Evolutionary conservation across 495 filamentous ascomycete genomes (phyloP).

Genomic region (Aspergillus indologenus): DNA sequence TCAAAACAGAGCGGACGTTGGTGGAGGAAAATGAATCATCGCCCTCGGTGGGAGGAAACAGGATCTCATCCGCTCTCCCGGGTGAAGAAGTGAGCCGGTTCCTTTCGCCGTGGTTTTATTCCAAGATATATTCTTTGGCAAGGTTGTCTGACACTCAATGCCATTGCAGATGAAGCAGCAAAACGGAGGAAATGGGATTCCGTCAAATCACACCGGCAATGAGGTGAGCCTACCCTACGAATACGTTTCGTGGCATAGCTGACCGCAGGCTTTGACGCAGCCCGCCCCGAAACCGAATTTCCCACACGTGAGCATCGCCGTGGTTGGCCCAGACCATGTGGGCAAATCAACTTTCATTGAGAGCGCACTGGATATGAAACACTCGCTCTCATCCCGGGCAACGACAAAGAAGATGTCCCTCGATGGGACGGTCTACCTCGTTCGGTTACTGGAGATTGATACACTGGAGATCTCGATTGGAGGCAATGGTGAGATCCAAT

Average conservation of each 20-base stretch:
- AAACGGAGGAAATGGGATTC: background rate
- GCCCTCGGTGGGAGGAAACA: conserved; percentile 14
- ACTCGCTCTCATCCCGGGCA: conserved; percentile 52
- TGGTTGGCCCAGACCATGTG: conserved; percentile 75
- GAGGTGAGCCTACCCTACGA: background rate
- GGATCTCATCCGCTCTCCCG: conserved; percentile 14
- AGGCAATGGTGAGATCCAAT: conserved; percentile 61
- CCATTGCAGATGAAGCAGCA: background rate
- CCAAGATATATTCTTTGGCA: background rate
- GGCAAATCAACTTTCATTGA: conserved; percentile 92
- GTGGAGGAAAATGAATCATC: conserved; percentile 35
- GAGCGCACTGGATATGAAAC: conserved; percentile 67
- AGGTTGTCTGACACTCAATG: background rate
- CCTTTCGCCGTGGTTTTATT: background rate
- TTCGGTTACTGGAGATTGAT: conserved; percentile 78
- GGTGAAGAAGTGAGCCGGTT: conserved; percentile 30
- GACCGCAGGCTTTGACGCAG: conserved; percentile 20
- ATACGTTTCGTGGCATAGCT: conserved; percentile 5
- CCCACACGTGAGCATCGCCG: conserved; percentile 72
- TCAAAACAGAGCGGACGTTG: conserved; percentile 26
- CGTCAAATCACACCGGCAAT: background rate
- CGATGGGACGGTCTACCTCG: conserved; percentile 71
- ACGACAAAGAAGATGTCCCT: conserved; percentile 70
- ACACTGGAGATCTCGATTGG: conserved; percentile 35
- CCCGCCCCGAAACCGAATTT: conserved; percentile 26